Base-by-base conservation (phyloP, 495 filamentous ascomycete species). In the Cercophora samala region DNA sequence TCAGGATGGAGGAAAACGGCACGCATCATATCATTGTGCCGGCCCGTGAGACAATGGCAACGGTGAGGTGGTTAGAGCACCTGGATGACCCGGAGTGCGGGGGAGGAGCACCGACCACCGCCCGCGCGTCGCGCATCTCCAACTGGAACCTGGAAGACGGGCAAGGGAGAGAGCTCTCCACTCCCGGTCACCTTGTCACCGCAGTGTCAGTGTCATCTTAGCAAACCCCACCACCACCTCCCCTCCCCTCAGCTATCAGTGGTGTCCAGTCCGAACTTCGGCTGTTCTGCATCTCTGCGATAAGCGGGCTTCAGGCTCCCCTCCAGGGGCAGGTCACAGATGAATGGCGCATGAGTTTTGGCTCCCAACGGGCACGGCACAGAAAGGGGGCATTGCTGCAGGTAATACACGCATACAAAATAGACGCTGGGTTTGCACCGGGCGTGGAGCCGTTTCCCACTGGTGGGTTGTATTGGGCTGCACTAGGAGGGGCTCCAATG, bases 401-500 rank as follows among this genome's bases (percentile, higher is more conserved):
- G 61, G 56, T 1, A 46, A 46, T 46, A 46, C 37, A 46, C 37
- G 37, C 37, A 46, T 18, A 46, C 37, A 46, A n/a, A 46, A 46
- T 64, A 60, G 5, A 26, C 51, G 59, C 22, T 59, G 9, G 11
- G 37, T 58, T 21, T 37, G 21, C 26, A 37, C 32, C 11, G 29
- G 54, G 60, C 22, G 65, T 65, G 56, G 29, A 58, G 53, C 52
- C 29, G 3, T 54, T 56, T 23, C 53, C 53, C 53, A 19, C 53
- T 29, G 18, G 24, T 19, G 58, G 24, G 21, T 60, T 24, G 26
- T 25, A 60, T 26, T 60, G 58, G 58, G 58, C 24, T 60, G 58
- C 19, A 18, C 58, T 24, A 29, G 1, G 37, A 46, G 24, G 58
- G 24, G 58, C 58, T 24, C 21, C 66, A 69, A 76, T 76, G 74